Evolutionary conservation across 192 early-diverging fungal genomes (phyloP).

Genomic region (Phycomyces blakesleeanus): DNA sequence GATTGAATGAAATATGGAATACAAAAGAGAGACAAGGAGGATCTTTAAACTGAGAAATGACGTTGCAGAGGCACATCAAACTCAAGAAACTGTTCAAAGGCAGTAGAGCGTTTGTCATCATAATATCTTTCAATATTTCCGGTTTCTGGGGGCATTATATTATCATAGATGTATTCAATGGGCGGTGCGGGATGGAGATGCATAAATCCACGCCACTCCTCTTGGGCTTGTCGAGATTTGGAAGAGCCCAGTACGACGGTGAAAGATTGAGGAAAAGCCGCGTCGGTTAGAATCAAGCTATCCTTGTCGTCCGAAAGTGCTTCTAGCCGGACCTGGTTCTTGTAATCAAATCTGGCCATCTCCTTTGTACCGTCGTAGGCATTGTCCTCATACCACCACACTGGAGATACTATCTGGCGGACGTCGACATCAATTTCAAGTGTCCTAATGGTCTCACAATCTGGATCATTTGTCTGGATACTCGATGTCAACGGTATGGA

Average conservation of each 20-base stretch:
- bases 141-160: neutral
- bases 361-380: neutral
- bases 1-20: too few relatives aligned
- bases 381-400: slow-evolving; percentile 14
- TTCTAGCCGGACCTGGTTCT: slow-evolving; percentile 16
- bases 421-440: slow-evolving; percentile 3
- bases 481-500: neutral
- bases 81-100: neutral
- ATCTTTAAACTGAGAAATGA: too few relatives aligned
- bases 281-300: slow-evolving; percentile 10
- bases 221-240: neutral
- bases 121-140: neutral
- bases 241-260: neutral
- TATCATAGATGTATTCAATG: neutral
- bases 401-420: neutral
- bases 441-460: too few relatives aligned
- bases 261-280: slow-evolving; percentile 3
- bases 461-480: neutral
- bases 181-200: slow-evolving; percentile 5
- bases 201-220: slow-evolving; percentile 16
- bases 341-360: slow-evolving; percentile 14
- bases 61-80: neutral
- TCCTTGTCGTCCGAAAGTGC: slow-evolving; percentile 9
- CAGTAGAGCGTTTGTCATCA: neutral
- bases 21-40: too few relatives aligned